Base-by-base conservation (phyloP, 257 asterid species). In the Linaria vulgaris region DNA sequence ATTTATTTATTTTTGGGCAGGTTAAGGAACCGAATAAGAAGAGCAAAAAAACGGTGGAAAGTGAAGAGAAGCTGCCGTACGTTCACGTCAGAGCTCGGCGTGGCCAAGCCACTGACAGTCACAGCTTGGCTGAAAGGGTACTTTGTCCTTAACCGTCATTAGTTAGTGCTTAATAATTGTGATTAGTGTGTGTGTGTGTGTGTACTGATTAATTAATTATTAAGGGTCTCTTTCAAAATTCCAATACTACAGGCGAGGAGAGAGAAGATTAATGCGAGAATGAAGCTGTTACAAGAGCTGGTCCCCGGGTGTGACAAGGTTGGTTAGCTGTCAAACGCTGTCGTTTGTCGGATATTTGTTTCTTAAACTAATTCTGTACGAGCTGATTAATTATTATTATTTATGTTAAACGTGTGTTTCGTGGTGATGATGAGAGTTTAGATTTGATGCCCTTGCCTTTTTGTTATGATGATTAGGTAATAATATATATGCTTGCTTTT, bases 261-360 rank as follows among this genome's bases (percentile, higher is more conserved):
- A 78, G 97, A 92, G 85, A 92, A 92, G 87, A 92, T 92, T 47
- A 89, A 92, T 75, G 97, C 91, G 22, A 81, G 97, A 67, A 89
- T 92, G 99, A 92, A 89, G 83, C 85, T 89, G 41, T 72, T 92
- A 31, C 99, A 87, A 61, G 97, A 92, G 67, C 91, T 92, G 86
- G 99, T 89, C 91, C 99, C 99, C 4, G 99, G 99, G 63, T 92
- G 99, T 79, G 80, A 81, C 76, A 92, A 92, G 99, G 99, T 90
- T n/a, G n/a, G n/a, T n/a, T 66, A 71, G 96, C 80, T 72, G 79
- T 81, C 74, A 70, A 14, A 56, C 61, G 62, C 52, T 68, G 73
- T 71, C 79, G 62, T 68, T 57, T 34, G 19, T 15, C 34, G 41
- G 41, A 55, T 37, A 21, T 49, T 49, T n/a, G n/a, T n/a, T n/a